Evolutionary conservation across 2,329 filamentous ascomycete genomes (phyloP).

Genomic region (Cladosporium oxysporum): DNA sequence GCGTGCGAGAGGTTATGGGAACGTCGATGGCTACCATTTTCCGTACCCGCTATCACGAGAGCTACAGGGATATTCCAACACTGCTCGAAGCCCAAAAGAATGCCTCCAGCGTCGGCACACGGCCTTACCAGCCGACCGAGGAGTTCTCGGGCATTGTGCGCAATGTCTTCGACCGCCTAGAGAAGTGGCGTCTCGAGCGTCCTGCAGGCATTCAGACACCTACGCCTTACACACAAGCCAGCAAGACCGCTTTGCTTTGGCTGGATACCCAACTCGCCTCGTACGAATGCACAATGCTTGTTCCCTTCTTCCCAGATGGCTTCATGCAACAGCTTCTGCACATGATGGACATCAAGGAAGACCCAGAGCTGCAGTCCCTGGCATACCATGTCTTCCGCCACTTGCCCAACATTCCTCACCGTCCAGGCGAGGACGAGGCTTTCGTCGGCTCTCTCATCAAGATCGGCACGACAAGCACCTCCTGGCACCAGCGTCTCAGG

Average conservation of each 20-base stretch:
- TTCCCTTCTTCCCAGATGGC: slow-evolving; percentile 84
- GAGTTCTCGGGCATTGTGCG: slow-evolving; percentile 73
- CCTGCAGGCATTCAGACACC: slow-evolving; percentile 87
- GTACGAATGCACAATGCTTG: slow-evolving; percentile 87
- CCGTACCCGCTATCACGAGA: slow-evolving; percentile 90
- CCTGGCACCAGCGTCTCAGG: slow-evolving; percentile 93
- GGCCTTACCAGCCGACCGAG: slow-evolving; percentile 76
- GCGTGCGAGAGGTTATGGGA: slow-evolving; percentile 92
- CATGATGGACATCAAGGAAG: slow-evolving; percentile 99
- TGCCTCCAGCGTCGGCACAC: slow-evolving; percentile 77
- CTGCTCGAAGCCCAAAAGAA: slow-evolving; percentile 78
- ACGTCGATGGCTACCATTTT: slow-evolving; percentile 85
- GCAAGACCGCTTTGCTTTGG: slow-evolving; percentile 95
- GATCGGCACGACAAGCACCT: slow-evolving; percentile 79
- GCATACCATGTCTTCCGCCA: slow-evolving; percentile 98
- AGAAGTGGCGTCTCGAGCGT: slow-evolving; percentile 84
- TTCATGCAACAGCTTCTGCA: slow-evolving; percentile 93
- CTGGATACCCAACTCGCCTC: slow-evolving; percentile 88
- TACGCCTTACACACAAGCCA: slow-evolving; percentile 90
- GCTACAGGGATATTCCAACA: slow-evolving; percentile 75
- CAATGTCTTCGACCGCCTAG: slow-evolving; percentile 75
- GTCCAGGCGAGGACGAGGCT: slow-evolving; percentile 76
- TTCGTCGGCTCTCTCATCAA: slow-evolving; percentile 86
- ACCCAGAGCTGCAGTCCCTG: slow-evolving; percentile 88
- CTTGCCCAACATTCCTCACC: slow-evolving; percentile 91